A percentile compares a stretch with the other conserved stretches of the same genome.
Evolutionary conservation across 169 alveolate genomes (phyloP).

Genomic region (Cryptosporidium baileyi): DNA sequence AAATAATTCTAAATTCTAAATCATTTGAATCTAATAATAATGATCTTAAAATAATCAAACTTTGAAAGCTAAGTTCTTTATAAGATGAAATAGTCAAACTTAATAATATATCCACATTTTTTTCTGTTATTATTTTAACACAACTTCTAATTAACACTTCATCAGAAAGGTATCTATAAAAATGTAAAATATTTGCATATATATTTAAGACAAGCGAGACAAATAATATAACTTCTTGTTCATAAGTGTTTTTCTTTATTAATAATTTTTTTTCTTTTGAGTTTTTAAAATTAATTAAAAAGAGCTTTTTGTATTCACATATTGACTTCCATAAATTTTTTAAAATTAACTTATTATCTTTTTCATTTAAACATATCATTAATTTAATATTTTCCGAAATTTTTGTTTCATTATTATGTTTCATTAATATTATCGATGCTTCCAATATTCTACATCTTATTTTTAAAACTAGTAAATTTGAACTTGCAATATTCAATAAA

Average conservation of each 20-base stretch:
- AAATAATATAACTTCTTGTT: background rate
- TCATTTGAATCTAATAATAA: slow-evolving; percentile 30
- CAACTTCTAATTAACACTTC: background rate
- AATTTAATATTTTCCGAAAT: slow-evolving; percentile 14
- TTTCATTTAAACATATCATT: background rate
- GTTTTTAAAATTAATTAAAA: background rate
- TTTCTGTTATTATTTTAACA: background rate
- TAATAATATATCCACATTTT: background rate
- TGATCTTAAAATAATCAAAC: slow-evolving; percentile 30
- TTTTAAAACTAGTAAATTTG: background rate
- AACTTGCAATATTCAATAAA: slow-evolving; percentile 24
- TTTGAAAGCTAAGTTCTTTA: background rate
- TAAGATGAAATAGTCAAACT: background rate
- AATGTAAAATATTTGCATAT: slow-evolving; percentile 23
- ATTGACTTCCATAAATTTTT: slow-evolving; percentile 27
- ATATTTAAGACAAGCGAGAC: slow-evolving; percentile 10
- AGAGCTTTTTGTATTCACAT: background rate
- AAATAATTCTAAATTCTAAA: background rate
- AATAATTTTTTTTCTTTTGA: background rate
- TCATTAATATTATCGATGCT: slow-evolving; percentile 3
- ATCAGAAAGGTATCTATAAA: slow-evolving; percentile 17
- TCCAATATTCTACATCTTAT: slow-evolving; percentile 20
- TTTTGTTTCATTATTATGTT: background rate
- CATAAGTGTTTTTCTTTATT: background rate
- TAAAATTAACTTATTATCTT: background rate